Evolutionary conservation across 176 grass and related monocot species (phyloP).

Genomic region (Luzula sylvatica): DNA sequence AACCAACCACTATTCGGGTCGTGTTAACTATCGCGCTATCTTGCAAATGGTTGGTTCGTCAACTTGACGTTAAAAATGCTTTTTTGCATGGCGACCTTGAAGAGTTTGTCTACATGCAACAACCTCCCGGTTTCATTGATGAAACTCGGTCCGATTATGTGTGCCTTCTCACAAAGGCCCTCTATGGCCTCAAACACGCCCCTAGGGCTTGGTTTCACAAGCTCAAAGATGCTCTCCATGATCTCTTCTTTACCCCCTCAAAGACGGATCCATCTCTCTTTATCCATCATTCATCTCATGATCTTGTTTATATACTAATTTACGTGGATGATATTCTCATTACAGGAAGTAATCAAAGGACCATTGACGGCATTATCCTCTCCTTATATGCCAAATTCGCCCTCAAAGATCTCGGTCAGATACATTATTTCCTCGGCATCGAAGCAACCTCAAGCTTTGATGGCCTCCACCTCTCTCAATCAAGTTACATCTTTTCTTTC

Average conservation of each 20-base stretch:
- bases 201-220: not conserved
- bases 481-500: not conserved
- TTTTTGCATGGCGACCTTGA: not conserved
- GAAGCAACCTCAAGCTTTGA: fast-evolving
- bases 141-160: not conserved
- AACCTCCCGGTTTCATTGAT: not conserved
- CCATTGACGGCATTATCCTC: not conserved
- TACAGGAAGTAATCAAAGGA: not conserved
- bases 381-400: not conserved
- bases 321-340: not conserved
- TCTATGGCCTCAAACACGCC: not conserved
- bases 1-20: not conserved
- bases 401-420: not conserved
- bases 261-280: not conserved
- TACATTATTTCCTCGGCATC: not conserved
- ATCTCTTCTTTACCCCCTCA: not conserved
- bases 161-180: not conserved
- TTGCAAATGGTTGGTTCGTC: not conserved
- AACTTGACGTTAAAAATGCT: not conserved
- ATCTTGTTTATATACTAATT: not conserved
- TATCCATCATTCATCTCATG: not conserved
- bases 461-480: not conserved
- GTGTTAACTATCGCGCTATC: not conserved
- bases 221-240: too few relatives aligned
- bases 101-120: not conserved